A percentile compares a stretch with the other conserved stretches of the same genome.
Conservation (phyloP, 192 early-diverging fungal species). For the Dimargaris xerosporica region DNA sequence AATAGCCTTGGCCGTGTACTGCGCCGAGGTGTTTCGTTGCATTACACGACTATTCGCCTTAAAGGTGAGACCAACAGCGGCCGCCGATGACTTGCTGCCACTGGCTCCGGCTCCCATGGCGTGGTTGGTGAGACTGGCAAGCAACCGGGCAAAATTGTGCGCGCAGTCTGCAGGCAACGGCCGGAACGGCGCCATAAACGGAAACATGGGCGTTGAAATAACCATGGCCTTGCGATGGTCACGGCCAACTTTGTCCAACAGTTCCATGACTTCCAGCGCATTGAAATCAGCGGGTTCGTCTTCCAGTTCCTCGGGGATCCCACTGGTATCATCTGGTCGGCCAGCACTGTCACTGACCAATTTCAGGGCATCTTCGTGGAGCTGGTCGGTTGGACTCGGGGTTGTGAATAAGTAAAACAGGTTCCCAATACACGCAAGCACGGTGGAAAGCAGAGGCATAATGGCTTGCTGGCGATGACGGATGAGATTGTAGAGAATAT, state of each 20-base stretch:
- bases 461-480: not conserved
- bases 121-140: not conserved
- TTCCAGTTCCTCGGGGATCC: not conserved
- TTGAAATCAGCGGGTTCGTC: not conserved
- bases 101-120: not conserved
- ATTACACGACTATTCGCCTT: not conserved
- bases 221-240: not conserved
- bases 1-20: not conserved
- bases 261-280: not conserved
- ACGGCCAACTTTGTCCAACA: not conserved
- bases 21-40: not conserved
- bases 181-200: not conserved
- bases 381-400: not conserved
- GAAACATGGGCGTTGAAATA: not conserved
- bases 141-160: not conserved
- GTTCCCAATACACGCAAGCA: not conserved
- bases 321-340: no score
- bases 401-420: not conserved
- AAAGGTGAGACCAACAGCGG: not conserved
- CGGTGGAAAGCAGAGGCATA: not conserved
- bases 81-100: not conserved
- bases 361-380: not conserved
- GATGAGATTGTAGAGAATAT: constrained; percentile 1
- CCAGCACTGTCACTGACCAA: no score
- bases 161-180: not conserved